Evolutionary conservation across 495 filamentous ascomycete genomes (phyloP).

Genomic region (Trichoderma virens): DNA sequence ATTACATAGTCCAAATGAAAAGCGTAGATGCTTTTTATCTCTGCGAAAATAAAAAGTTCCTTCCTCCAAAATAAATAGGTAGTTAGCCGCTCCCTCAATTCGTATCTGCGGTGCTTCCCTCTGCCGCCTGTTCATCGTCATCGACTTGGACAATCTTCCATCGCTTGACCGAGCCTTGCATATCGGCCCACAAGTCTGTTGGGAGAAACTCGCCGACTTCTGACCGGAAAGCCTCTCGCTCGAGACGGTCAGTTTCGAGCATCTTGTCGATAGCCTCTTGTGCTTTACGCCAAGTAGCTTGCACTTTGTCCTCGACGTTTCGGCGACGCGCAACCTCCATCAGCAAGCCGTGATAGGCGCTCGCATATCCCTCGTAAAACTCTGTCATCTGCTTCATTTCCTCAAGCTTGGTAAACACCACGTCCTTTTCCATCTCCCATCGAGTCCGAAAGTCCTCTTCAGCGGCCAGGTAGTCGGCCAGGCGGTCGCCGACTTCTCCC

Average conservation of each 20-base stretch:
- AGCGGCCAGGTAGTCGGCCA: slow-evolving; percentile 61
- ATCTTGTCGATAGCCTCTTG: slow-evolving; percentile 68
- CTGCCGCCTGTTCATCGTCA: slow-evolving; percentile 11
- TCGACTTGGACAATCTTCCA: slow-evolving; percentile 36
- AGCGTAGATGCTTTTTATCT: too few relatives aligned
- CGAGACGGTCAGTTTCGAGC: slow-evolving; percentile 62
- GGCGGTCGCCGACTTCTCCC: slow-evolving; percentile 55
- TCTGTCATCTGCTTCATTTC: slow-evolving; percentile 65
- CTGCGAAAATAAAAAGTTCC: too few relatives aligned
- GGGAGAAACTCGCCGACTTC: slow-evolving; percentile 84
- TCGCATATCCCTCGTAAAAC: slow-evolving; percentile 77
- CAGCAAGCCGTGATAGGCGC: slow-evolving; percentile 75
- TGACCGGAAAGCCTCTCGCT: slow-evolving; percentile 68
- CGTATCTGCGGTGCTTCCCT: background rate
- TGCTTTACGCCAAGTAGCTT: slow-evolving; percentile 65
- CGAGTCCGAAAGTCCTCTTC: slow-evolving; percentile 61
- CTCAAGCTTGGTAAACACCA: slow-evolving; percentile 56
- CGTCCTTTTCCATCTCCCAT: slow-evolving; percentile 67
- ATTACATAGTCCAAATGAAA: too few relatives aligned
- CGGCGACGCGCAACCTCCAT: slow-evolving; percentile 72
- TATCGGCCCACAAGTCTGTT: slow-evolving; percentile 80
- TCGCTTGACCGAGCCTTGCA: slow-evolving; percentile 30
- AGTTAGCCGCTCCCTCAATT: background rate
- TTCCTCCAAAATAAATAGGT: too few relatives aligned
- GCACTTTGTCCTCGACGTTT: slow-evolving; percentile 61